A percentile compares a stretch with the other conserved stretches of the same genome.
These are phyloP conservation scores for Asterophora lycoperdoides DNA, from an alignment of 768 basidiomycete species.

Conservation along the genomic window DNA sequence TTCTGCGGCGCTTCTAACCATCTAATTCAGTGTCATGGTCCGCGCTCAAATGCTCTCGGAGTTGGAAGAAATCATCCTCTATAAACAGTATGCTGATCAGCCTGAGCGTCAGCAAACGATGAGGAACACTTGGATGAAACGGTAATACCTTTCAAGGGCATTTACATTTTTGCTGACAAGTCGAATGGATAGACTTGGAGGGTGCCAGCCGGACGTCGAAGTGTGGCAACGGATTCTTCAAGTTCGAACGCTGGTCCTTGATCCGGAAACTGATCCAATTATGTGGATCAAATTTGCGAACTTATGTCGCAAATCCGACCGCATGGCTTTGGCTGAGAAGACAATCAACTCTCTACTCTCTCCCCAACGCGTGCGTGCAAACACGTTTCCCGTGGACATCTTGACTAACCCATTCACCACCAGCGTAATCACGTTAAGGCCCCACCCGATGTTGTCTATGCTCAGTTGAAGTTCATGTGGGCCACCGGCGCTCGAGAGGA, in stretches of 20 bases:
- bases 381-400: not conserved
- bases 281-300: conserved; percentile 99
- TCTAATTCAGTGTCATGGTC: conserved; percentile 72
- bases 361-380: conserved; percentile 53
- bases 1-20: not conserved
- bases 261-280: conserved; percentile 88
- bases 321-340: conserved; percentile 94
- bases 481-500: conserved; percentile 75
- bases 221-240: conserved; percentile 98
- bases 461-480: conserved; percentile 96
- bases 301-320: conserved; percentile 90
- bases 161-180: not conserved
- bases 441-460: conserved; percentile 93
- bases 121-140: conserved; percentile 95
- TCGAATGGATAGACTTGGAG: conserved; percentile 67
- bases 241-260: conserved; percentile 89
- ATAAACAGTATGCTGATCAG: conserved; percentile 92
- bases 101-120: conserved; percentile 88
- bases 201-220: conserved; percentile 97
- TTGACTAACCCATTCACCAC: conserved; percentile 21
- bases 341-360: conserved; percentile 89
- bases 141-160: conserved; percentile 40
- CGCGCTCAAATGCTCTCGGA: conserved; percentile 98
- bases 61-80: conserved; percentile 94
- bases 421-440: conserved; percentile 63